Percentiles rank a stretch among this genome's conserved stretches.
phyloP scores from a whole-genome alignment of 2,329 filamentous ascomycete species.

The Orbilia quercus region DNA sequence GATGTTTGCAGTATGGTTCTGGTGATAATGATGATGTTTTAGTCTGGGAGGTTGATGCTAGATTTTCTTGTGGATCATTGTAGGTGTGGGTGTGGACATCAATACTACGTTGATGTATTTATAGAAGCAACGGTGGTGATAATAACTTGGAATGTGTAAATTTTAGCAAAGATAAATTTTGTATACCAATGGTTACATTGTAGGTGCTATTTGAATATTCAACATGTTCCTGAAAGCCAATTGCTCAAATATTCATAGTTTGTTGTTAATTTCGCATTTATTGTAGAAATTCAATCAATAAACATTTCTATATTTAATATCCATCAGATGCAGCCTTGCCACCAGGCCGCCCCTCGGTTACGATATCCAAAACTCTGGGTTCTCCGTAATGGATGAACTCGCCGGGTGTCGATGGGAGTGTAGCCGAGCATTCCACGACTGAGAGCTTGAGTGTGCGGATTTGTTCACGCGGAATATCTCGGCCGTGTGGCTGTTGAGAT shows the following conservation, averaged over 20 bases:
- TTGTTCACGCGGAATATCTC: conserved; percentile 39
- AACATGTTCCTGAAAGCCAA: too few species aligned
- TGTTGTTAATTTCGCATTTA: neutral
- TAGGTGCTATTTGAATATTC: too few species aligned
- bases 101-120: neutral
- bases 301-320: conserved; percentile 13
- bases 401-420: conserved; percentile 27
- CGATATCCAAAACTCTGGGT: conserved; percentile 40
- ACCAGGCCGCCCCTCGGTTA: conserved; percentile 46
- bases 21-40: neutral
- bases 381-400: conserved; percentile 48
- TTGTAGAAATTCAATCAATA: neutral
- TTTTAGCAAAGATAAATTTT: neutral
- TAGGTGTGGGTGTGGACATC: neutral
- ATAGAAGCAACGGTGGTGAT: neutral
- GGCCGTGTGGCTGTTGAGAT: conserved; percentile 26
- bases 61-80: neutral
- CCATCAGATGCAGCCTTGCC: conserved; percentile 44
- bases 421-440: conserved; percentile 44
- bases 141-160: neutral
- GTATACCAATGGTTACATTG: neutral
- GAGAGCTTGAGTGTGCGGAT: conserved; percentile 37
- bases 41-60: neutral
- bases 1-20: too few species aligned
- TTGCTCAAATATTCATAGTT: neutral